phyloP scores from a whole-genome alignment of 1,139 yeast species.

The Candida glucosophila region DNA sequence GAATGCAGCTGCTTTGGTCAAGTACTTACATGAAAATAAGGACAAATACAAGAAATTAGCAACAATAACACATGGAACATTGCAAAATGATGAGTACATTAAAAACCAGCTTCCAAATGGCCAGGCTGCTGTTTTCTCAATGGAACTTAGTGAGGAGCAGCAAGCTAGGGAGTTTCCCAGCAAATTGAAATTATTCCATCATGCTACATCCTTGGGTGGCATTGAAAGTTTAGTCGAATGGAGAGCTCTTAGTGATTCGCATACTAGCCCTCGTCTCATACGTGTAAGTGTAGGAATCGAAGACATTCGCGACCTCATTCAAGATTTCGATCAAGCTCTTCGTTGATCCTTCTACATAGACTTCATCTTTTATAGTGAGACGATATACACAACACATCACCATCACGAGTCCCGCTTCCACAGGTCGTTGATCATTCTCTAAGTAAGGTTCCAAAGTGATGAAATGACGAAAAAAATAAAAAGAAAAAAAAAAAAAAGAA shows the following conservation, averaged over 20 bases:
- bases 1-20: conserved; percentile 56
- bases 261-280: conserved; percentile 46
- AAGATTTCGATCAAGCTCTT: conserved; percentile 40
- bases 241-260: conserved; percentile 69
- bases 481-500: too few species aligned
- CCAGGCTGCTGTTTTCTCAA: conserved; percentile 68
- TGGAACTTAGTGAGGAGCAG: conserved; percentile 42
- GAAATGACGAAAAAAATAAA: too few species aligned
- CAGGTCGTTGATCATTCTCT: too few species aligned
- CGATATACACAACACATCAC: too few species aligned
- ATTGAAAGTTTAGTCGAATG: conserved; percentile 87
- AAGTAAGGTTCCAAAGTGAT: too few species aligned
- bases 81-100: conserved; percentile 61
- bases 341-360: too few species aligned
- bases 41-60: conserved; percentile 39
- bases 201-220: conserved; percentile 93
- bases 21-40: conserved; percentile 43
- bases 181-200: conserved; percentile 63
- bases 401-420: too few species aligned
- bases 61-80: conserved; percentile 59
- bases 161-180: conserved; percentile 61
- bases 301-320: conserved; percentile 60
- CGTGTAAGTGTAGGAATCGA: conserved; percentile 80
- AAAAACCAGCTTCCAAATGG: conserved; percentile 58
- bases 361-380: too few species aligned